Percentiles rank a stretch among this genome's conserved stretches.
Evolutionary conservation across 148 eudicot species (phyloP).

Genomic region (Camellia sinensis): DNA sequence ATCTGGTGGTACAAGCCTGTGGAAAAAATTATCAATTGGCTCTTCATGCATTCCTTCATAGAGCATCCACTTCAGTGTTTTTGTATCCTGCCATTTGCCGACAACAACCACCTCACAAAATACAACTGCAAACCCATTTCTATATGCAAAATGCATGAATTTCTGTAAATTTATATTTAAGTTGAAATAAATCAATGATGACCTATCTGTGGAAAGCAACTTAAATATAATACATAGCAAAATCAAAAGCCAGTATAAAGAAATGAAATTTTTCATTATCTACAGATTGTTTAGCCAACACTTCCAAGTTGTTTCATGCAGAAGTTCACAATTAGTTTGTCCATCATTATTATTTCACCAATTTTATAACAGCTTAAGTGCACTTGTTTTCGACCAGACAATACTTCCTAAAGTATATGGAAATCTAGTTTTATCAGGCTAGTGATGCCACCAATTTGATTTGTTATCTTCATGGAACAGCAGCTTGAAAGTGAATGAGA

Average conservation of each 20-base stretch:
- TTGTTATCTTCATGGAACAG: not conserved
- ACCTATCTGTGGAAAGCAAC: not conserved
- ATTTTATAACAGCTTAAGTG: not conserved
- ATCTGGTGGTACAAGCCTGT: not conserved
- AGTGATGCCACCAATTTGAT: not conserved
- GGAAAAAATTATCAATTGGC: constrained; percentile 5
- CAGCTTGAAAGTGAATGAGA: not conserved
- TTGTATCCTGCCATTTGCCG: not conserved
- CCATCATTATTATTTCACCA: not conserved
- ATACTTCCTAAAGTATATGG: not conserved
- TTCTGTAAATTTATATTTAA: not conserved
- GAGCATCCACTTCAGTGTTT: not conserved
- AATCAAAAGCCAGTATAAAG: not conserved
- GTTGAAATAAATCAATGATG: not conserved
- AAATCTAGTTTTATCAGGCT: not conserved
- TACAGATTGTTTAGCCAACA: not conserved
- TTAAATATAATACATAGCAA: not conserved
- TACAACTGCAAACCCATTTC: not conserved
- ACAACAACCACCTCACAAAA: not conserved
- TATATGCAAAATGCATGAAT: not conserved
- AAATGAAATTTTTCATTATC: no score
- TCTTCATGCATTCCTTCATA: constrained; percentile 6
- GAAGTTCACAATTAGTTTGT: not conserved
- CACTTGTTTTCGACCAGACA: not conserved
- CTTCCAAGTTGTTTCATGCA: not conserved